phyloP scores from a whole-genome alignment of 2,329 filamentous ascomycete species.

The Metarhizium robertsii region DNA sequence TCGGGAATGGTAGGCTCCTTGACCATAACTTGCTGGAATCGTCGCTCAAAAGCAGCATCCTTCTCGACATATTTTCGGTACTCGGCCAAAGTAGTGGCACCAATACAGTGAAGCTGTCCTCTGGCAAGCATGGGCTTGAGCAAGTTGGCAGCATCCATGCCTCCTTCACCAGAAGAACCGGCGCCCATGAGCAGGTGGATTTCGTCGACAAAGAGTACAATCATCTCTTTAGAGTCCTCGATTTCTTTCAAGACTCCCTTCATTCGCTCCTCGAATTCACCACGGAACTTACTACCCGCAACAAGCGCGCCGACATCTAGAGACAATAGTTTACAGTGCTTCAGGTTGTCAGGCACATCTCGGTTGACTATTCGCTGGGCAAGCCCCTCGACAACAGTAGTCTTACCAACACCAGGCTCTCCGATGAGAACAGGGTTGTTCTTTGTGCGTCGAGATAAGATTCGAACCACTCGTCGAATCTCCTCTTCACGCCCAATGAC shows the following conservation, averaged over 20 bases:
- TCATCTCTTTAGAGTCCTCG: constrained; percentile 87
- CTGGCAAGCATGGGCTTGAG: constrained; percentile 97
- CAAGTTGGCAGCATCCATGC: constrained; percentile 97
- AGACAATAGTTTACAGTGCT: constrained; percentile 86
- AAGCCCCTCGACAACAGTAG: constrained; percentile 91
- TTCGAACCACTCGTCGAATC: constrained; percentile 83
- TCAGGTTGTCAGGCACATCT: constrained; percentile 91
- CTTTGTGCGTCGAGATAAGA: constrained; percentile 87
- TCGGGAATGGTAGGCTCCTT: constrained; percentile 86
- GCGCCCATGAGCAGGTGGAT: constrained; percentile 98
- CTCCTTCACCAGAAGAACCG: constrained; percentile 86
- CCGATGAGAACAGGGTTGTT: constrained; percentile 98
- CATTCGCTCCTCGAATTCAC: constrained; percentile 98
- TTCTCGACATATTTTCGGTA: constrained; percentile 99
- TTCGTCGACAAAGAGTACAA: constrained; percentile 96
- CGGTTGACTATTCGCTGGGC: constrained; percentile 93
- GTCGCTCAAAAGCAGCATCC: constrained; percentile 92
- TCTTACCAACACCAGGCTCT: constrained; percentile 97
- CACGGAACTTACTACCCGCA: constrained; percentile 94
- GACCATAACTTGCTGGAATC: constrained; percentile 96
- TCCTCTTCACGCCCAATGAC: constrained; percentile 97
- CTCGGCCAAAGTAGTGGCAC: constrained; percentile 87
- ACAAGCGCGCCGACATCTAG: constrained; percentile 92
- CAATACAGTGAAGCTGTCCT: constrained; percentile 95
- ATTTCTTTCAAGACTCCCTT: constrained; percentile 98